Percentiles rank a stretch among this genome's conserved stretches.
phyloP scores from a whole-genome alignment of 306 rosid species.

The Rosa persica region DNA sequence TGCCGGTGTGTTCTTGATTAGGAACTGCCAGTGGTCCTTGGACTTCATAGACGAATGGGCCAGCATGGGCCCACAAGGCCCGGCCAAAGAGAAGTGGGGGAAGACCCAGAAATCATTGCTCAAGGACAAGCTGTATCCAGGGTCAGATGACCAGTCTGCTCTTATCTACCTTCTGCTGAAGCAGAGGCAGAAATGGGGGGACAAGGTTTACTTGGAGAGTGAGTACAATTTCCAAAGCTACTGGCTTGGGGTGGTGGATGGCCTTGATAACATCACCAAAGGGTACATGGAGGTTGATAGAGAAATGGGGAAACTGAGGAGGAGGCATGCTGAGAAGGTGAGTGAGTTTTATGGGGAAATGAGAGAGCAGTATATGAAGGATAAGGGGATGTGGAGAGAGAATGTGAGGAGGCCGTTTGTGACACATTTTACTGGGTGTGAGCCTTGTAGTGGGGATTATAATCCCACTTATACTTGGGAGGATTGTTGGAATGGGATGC shows the following conservation, averaged over 20 bases:
- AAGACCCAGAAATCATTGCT: conserved; percentile 38
- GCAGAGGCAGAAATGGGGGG: conserved; percentile 59
- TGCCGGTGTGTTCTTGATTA: conserved; percentile 82
- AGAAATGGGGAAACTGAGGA: conserved; percentile 34
- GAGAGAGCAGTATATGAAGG: conserved; percentile 50
- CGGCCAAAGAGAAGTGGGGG: conserved; percentile 71
- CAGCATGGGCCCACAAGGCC: conserved; percentile 78
- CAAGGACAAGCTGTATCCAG: conserved; percentile 68
- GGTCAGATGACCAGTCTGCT: conserved; percentile 89
- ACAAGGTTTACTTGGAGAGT: conserved; percentile 59
- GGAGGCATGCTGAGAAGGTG: conserved; percentile 75
- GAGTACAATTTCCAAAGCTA: conserved; percentile 76
- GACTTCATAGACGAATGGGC: conserved; percentile 75
- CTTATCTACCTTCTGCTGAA: conserved; percentile 58
- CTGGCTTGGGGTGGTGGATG: conserved; percentile 63
- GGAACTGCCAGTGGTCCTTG: conserved; percentile 91
- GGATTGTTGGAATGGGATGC: conserved; percentile 78
- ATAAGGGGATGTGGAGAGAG: conserved; percentile 35
- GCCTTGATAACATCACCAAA: conserved; percentile 33
- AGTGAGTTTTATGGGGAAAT: conserved; percentile 49
- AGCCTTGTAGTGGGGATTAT: conserved; percentile 81
- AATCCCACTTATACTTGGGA: conserved; percentile 53
- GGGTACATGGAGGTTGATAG: conserved; percentile 47
- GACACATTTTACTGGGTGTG: conserved; percentile 91
- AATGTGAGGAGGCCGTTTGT: conserved; percentile 73